Percentiles rank a stretch among this genome's conserved stretches.
phyloP scores from a whole-genome alignment of 2,329 filamentous ascomycete species.

The Paecilomyces fulvus region DNA sequence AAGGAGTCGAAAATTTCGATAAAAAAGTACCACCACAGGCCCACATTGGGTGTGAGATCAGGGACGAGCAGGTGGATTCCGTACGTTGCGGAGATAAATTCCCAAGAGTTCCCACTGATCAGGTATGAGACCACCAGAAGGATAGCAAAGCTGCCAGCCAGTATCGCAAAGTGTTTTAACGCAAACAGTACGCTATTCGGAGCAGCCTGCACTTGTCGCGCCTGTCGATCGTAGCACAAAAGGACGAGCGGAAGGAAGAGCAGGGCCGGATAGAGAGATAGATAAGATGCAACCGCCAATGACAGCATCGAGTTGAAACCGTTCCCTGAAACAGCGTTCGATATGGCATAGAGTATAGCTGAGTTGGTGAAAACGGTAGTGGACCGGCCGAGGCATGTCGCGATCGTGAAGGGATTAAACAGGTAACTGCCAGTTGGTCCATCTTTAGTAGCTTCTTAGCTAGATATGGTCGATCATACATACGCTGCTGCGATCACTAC shows the following conservation, averaged over 20 bases:
- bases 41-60: constrained; percentile 89
- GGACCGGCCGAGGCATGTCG: constrained; percentile 81
- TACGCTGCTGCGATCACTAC: constrained; percentile 72
- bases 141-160: constrained; percentile 47
- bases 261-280: constrained; percentile 84
- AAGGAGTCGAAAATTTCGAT: constrained; percentile 99
- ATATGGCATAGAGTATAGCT: constrained; percentile 74
- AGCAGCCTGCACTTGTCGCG: constrained; percentile 21
- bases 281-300: constrained; percentile 77
- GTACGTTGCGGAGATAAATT: constrained; percentile 83
- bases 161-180: constrained; percentile 43
- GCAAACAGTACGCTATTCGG: constrained; percentile 43
- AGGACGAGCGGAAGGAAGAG: constrained; percentile 75
- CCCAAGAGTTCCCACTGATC: constrained; percentile 70
- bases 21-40: constrained; percentile 99
- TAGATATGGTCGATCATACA: constrained; percentile 15
- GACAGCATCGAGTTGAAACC: constrained; percentile 72
- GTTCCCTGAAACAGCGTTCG: constrained; percentile 68
- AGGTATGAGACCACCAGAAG: constrained; percentile 65
- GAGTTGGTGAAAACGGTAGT: constrained; percentile 84
- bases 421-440: constrained; percentile 56
- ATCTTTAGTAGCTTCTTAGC: background rate
- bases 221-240: constrained; percentile 65
- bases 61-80: constrained; percentile 84
- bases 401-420: constrained; percentile 89